phyloP scores from a whole-genome alignment of 1,284 basidiomycete genomes.

The Kwoniella shivajii region DNA sequence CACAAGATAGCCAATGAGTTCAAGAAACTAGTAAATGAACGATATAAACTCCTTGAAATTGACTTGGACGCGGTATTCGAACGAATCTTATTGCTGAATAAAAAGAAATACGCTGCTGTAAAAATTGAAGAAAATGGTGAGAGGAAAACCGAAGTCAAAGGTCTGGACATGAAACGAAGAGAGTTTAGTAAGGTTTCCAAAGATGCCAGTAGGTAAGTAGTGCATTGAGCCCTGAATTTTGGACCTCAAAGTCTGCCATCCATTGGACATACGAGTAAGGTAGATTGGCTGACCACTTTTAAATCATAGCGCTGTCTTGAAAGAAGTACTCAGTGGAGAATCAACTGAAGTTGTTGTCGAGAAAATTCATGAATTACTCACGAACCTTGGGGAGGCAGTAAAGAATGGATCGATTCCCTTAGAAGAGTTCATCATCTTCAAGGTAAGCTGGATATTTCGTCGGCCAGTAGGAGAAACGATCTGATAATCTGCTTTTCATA shows the following conservation, averaged over 20 bases:
- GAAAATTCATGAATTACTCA: constrained; percentile 90
- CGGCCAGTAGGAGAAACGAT: neutral
- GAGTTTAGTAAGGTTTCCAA: constrained; percentile 94
- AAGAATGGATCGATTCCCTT: constrained; percentile 74
- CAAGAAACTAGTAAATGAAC: constrained; percentile 94
- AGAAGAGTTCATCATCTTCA: constrained; percentile 94
- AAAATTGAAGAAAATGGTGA: constrained; percentile 81
- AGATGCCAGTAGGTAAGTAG: constrained; percentile 81
- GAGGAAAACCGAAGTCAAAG: constrained; percentile 87
- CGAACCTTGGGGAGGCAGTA: constrained; percentile 72
- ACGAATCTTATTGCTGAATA: constrained; percentile 88
- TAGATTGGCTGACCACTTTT: neutral
- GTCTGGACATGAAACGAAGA: constrained; percentile 97
- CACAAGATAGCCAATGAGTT: constrained; percentile 88
- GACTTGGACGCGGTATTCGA: constrained; percentile 95
- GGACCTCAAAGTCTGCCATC: too few species aligned
- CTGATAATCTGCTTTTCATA: neutral
- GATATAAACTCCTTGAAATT: constrained; percentile 93
- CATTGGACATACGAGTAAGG: too few species aligned
- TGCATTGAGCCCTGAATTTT: neutral
- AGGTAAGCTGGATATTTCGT: constrained; percentile 64
- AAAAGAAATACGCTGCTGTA: constrained; percentile 99
- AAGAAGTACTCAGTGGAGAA: constrained; percentile 89
- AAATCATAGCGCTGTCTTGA: constrained; percentile 72
- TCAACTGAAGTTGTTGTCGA: constrained; percentile 86